These are phyloP conservation scores for Suillus spraguei DNA, from an alignment of 768 basidiomycete species.

Conservation along the genomic window DNA sequence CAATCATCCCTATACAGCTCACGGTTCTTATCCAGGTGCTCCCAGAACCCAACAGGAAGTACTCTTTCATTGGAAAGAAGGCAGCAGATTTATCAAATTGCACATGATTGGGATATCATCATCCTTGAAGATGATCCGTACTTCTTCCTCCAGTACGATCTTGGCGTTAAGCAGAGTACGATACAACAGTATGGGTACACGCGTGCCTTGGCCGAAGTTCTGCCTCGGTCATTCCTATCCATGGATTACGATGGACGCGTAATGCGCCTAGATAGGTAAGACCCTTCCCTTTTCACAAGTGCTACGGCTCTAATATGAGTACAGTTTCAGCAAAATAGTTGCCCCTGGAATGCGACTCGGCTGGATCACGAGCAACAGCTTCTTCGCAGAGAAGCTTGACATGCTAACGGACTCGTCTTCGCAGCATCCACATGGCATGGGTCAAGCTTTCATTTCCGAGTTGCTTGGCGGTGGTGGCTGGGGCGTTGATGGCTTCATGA, in stretches of 20 bases:
- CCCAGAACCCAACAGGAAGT: conserved; percentile 55
- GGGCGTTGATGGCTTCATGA: conserved; percentile 47
- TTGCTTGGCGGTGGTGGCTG: conserved; percentile 45
- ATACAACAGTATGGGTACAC: conserved; percentile 31
- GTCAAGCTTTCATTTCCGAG: conserved; percentile 49
- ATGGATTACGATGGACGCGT: conserved; percentile 54
- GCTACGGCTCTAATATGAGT: not conserved
- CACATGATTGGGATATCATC: conserved; percentile 50
- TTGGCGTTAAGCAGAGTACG: conserved; percentile 22
- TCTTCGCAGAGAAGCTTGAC: conserved; percentile 45
- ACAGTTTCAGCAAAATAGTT: conserved; percentile 51
- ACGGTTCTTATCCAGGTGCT: conserved; percentile 23
- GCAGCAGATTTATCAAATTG: conserved; percentile 48
- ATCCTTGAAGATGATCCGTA: conserved; percentile 58
- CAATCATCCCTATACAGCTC: conserved; percentile 7
- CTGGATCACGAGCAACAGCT: conserved; percentile 45
- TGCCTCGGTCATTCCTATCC: conserved; percentile 45
- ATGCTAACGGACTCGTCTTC: conserved; percentile 49
- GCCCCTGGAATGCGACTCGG: conserved; percentile 60
- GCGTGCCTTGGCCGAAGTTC: conserved; percentile 34
- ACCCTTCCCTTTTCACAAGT: conserved; percentile 3
- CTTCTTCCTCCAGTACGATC: conserved; percentile 49
- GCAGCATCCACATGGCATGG: conserved; percentile 51
- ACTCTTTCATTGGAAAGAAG: conserved; percentile 48
- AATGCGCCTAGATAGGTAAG: conserved; percentile 46